Percentiles rank a stretch among this genome's conserved stretches.
Conservation (phyloP, 1,139 yeast species). For the Yamadazyma trypodendri region DNA sequence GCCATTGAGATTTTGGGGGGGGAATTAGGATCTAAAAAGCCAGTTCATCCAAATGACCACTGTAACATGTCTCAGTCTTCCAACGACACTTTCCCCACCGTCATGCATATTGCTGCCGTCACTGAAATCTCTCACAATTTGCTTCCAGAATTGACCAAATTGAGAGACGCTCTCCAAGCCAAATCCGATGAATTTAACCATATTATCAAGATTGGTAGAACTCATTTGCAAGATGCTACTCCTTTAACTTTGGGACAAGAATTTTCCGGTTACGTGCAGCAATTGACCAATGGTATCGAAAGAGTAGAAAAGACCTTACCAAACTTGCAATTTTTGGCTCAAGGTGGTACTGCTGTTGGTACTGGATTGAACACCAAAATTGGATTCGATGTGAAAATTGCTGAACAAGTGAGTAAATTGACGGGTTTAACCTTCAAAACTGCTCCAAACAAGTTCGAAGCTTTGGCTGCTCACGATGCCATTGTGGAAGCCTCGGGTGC, state of each 20-base stretch:
- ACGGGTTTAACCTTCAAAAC: constrained; percentile 89
- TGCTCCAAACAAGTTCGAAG: constrained; percentile 98
- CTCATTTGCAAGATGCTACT: constrained; percentile 98
- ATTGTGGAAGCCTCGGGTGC: constrained; percentile 98
- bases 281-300: constrained; percentile 83
- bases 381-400: constrained; percentile 85
- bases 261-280: constrained; percentile 94
- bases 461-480: constrained; percentile 98
- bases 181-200: constrained; percentile 81
- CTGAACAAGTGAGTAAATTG: constrained; percentile 72
- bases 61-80: constrained; percentile 98
- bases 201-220: constrained; percentile 97
- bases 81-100: constrained; percentile 98
- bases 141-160: constrained; percentile 73
- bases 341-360: constrained; percentile 99
- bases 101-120: constrained; percentile 99
- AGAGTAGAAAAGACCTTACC: constrained; percentile 79
- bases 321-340: constrained; percentile 80
- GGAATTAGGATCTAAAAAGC: constrained; percentile 81
- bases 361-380: constrained; percentile 92
- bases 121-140: constrained; percentile 74
- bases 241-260: constrained; percentile 98
- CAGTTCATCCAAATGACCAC: constrained; percentile 98
- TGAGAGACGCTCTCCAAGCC: constrained; percentile 72
- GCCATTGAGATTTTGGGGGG: constrained; percentile 97